Evolutionary conservation across 768 basidiomycete genomes (phyloP).

Genomic region (Nevesoporus exiguus): DNA sequence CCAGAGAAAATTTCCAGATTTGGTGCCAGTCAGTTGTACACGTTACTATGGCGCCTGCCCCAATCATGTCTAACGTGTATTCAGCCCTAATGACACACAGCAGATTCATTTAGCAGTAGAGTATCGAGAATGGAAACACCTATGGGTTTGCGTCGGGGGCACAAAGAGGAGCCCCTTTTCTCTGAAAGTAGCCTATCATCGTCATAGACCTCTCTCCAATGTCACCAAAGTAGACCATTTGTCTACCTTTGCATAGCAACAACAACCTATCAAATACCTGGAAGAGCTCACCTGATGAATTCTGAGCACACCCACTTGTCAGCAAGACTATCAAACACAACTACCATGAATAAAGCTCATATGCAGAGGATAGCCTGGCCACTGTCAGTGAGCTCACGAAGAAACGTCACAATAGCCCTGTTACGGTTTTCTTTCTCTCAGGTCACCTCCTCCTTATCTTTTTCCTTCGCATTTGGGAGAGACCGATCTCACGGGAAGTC

Average conservation of each 20-base stretch:
- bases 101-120: background rate
- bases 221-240: slow-evolving; percentile 67
- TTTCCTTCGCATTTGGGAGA: too few relatives aligned
- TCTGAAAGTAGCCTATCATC: slow-evolving; percentile 24
- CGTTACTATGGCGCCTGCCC: slow-evolving; percentile 50
- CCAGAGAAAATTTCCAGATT: slow-evolving; percentile 28
- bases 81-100: slow-evolving; percentile 33
- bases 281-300: slow-evolving; percentile 36
- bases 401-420: slow-evolving; percentile 46
- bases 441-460: too few relatives aligned
- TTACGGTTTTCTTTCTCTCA: too few relatives aligned
- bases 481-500: too few relatives aligned
- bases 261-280: slow-evolving; percentile 50
- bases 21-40: slow-evolving; percentile 47
- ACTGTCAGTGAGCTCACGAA: slow-evolving; percentile 49
- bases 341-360: slow-evolving; percentile 23
- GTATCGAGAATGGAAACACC: background rate
- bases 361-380: slow-evolving; percentile 58
- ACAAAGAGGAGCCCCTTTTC: slow-evolving; percentile 20
- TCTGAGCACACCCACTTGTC: background rate
- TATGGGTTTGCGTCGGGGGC: slow-evolving; percentile 22
- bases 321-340: background rate
- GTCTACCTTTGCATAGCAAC: slow-evolving; percentile 51
- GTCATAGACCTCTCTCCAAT: slow-evolving; percentile 23
- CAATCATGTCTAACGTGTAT: slow-evolving; percentile 52